Evolutionary conservation across 441 rosid species (phyloP).

Genomic region (Gossypium schwendimanii): DNA sequence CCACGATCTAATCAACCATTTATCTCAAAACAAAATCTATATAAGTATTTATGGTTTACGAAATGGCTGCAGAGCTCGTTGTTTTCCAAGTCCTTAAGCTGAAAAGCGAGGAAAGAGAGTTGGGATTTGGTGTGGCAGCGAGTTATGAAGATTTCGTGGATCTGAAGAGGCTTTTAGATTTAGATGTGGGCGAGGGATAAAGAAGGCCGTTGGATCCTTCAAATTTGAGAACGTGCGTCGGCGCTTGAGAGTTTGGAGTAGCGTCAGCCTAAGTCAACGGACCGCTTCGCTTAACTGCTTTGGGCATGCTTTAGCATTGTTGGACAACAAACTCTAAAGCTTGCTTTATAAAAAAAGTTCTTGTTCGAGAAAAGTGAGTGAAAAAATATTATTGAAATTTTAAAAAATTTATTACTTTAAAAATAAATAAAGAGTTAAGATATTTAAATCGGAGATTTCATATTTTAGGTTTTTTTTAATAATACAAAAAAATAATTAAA

Average conservation of each 20-base stretch:
- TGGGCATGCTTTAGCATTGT: neutral
- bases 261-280: neutral
- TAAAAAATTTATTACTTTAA: too few species aligned
- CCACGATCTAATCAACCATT: neutral
- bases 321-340: neutral
- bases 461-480: too few species aligned
- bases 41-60: neutral
- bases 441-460: too few species aligned
- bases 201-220: neutral
- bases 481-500: too few species aligned
- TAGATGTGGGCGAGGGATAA: neutral
- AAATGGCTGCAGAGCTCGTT: neutral
- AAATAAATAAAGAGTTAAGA: too few species aligned
- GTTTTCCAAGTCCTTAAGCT: neutral
- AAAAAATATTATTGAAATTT: neutral
- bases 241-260: neutral
- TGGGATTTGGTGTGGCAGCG: neutral
- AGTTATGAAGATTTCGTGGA: neutral
- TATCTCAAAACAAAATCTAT: neutral
- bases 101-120: neutral
- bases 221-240: neutral
- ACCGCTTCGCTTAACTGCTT: conserved; percentile 1
- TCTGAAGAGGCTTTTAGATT: neutral
- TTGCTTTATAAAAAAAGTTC: neutral
- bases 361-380: neutral